Percentiles rank a stretch among this genome's conserved stretches.
phyloP scores from a whole-genome alignment of 495 filamentous ascomycete genomes.

The Penicillium turbatum region DNA sequence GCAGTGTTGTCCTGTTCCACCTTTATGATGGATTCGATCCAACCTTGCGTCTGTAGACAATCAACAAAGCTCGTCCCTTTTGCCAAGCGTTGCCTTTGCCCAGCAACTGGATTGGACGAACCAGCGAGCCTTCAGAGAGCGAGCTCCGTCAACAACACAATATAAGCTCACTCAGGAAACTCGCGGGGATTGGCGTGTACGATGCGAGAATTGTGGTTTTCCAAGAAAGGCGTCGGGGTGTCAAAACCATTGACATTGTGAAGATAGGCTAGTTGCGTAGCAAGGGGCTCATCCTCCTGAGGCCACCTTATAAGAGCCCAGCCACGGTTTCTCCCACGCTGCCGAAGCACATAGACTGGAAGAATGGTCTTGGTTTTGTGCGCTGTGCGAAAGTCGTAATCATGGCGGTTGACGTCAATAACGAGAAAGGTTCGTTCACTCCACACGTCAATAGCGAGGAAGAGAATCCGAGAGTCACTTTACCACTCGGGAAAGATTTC shows the following conservation, averaged over 20 bases:
- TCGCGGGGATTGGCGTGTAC: no score
- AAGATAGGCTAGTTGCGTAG: constrained; percentile 1
- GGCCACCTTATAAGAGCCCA: constrained; percentile 13
- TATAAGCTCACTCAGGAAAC: no score
- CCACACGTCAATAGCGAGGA: constrained; percentile 9
- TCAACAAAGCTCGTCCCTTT: no score
- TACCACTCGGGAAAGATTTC: constrained; percentile 11
- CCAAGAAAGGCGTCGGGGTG: not conserved
- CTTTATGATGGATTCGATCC: no score
- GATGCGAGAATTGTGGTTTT: not conserved
- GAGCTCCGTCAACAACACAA: no score
- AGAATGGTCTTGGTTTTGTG: constrained; percentile 8
- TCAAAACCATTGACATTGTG: constrained; percentile 7
- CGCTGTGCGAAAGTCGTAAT: constrained; percentile 12
- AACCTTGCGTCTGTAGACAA: no score
- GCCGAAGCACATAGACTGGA: constrained; percentile 13
- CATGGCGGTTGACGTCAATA: constrained; percentile 12
- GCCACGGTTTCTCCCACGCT: not conserved
- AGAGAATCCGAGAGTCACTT: constrained; percentile 7
- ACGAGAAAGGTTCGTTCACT: constrained; percentile 8
- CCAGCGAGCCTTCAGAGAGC: no score
- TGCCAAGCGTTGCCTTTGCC: no score
- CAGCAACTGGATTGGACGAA: no score
- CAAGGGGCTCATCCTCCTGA: constrained; percentile 1
- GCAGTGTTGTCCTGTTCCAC: no score